Conservation (phyloP, 2,329 filamentous ascomycete genomes). For the Fusarium sublunatum region DNA sequence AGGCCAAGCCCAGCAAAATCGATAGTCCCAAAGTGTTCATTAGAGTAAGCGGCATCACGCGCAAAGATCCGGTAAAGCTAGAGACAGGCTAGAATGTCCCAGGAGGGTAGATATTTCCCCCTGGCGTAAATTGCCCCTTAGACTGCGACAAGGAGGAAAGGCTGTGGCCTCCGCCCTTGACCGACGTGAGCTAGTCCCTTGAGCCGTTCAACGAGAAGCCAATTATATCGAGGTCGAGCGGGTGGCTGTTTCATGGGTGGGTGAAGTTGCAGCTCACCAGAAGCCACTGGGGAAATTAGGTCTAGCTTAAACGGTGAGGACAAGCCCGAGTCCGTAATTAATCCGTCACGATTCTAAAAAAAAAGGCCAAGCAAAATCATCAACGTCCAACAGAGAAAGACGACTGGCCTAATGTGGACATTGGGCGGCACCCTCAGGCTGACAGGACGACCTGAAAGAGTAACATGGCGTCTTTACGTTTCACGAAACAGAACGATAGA, state of each 20-base stretch:
- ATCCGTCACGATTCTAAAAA: slow-evolving; percentile 42
- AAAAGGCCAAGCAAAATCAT: slow-evolving; percentile 21
- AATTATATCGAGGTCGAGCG: slow-evolving; percentile 12
- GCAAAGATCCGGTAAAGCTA: slow-evolving; percentile 19
- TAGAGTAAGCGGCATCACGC: slow-evolving; percentile 30
- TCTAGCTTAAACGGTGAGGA: slow-evolving; percentile 37
- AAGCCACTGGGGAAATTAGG: slow-evolving; percentile 12
- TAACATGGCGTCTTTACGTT: not conserved
- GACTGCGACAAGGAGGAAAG: slow-evolving; percentile 20
- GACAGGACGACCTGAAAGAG: slow-evolving; percentile 21
- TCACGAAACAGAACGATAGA: not conserved
- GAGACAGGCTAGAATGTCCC: slow-evolving; percentile 30
- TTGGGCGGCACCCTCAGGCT: slow-evolving; percentile 21
- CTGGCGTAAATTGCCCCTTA: slow-evolving; percentile 19
- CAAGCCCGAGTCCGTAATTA: slow-evolving; percentile 36
- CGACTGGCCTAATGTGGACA: slow-evolving; percentile 7
- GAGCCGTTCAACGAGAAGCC: slow-evolving; percentile 11
- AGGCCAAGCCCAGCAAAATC: slow-evolving; percentile 16
- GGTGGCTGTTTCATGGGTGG: slow-evolving; percentile 38
- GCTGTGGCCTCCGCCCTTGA: slow-evolving; percentile 15
- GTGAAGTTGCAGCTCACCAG: slow-evolving; percentile 14
- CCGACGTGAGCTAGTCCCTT: slow-evolving; percentile 5
- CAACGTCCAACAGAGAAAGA: slow-evolving; percentile 7
- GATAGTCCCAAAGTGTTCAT: slow-evolving; percentile 22
- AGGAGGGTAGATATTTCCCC: slow-evolving; percentile 4